These are phyloP conservation scores for Claviceps lovelessii DNA, from an alignment of 2,329 filamentous ascomycete genomes.

Conservation along the genomic window DNA sequence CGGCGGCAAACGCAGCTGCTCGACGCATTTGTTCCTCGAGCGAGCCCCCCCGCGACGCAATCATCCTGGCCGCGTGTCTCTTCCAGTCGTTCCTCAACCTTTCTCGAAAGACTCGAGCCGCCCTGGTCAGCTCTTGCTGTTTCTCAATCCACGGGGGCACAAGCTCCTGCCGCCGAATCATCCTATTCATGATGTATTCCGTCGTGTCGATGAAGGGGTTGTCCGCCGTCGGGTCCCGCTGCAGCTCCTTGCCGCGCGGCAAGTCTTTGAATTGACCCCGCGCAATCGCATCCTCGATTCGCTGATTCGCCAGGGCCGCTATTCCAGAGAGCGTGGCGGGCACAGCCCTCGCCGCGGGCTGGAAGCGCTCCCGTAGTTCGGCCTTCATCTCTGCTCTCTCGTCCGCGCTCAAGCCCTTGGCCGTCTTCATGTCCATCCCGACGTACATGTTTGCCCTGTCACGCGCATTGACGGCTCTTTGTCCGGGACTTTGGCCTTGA, in stretches of 20 bases:
- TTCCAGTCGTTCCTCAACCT: conserved; percentile 74
- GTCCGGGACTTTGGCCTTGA: conserved; percentile 27
- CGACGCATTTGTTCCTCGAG: conserved; percentile 57
- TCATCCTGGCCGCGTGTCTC: conserved; percentile 64
- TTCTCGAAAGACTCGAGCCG: conserved; percentile 54
- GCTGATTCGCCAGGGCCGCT: conserved; percentile 70
- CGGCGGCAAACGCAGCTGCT: conserved; percentile 60
- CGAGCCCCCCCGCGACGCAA: conserved; percentile 62
- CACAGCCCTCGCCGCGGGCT: conserved; percentile 54
- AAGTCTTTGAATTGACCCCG: conserved; percentile 80
- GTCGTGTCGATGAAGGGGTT: conserved; percentile 92
- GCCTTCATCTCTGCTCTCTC: conserved; percentile 59
- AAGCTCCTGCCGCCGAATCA: conserved; percentile 91
- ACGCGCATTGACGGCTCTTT: conserved; percentile 38
- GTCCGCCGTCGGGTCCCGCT: conserved; percentile 66
- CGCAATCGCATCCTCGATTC: conserved; percentile 87
- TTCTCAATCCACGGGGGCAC: conserved; percentile 98
- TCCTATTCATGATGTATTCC: conserved; percentile 96
- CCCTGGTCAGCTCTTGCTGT: conserved; percentile 71
- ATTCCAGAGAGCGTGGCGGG: conserved; percentile 68
- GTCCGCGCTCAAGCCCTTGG: conserved; percentile 46
- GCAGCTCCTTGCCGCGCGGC: conserved; percentile 61
- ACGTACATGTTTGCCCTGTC: conserved; percentile 43
- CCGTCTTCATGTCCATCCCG: conserved; percentile 29
- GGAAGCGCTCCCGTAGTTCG: conserved; percentile 70